These are phyloP conservation scores for Xylariaceae sp. DNA, from an alignment of 2,329 filamentous ascomycete species.

Conservation along the genomic window DNA sequence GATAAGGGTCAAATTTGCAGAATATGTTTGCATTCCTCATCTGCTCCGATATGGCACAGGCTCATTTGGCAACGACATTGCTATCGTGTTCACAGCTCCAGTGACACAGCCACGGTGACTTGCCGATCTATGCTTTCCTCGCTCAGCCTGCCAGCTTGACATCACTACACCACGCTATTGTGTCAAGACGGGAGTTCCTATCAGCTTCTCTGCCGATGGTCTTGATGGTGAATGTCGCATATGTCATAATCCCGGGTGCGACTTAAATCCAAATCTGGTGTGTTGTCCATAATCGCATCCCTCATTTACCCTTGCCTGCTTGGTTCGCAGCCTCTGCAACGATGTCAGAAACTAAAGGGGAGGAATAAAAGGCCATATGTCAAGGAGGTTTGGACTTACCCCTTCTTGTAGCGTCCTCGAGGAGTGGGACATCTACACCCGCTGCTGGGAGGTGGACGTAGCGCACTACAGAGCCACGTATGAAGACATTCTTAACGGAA, in stretches of 20 bases:
- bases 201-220: too few relatives aligned
- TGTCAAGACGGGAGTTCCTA: too few relatives aligned
- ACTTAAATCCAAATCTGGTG: not conserved
- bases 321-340: slow-evolving; percentile 54
- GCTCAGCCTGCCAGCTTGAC: too few relatives aligned
- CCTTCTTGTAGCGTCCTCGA: slow-evolving; percentile 89
- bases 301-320: slow-evolving; percentile 52
- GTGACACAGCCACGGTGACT: too few relatives aligned
- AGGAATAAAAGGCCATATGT: not conserved
- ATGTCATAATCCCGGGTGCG: not conserved
- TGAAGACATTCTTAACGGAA: slow-evolving; percentile 93
- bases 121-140: too few relatives aligned
- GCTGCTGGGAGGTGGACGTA: slow-evolving; percentile 84
- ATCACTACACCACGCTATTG: too few relatives aligned
- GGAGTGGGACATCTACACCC: slow-evolving; percentile 77
- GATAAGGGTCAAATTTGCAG: too few relatives aligned
- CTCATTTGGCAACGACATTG: too few relatives aligned
- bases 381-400: slow-evolving; percentile 42
- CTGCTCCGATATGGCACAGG: too few relatives aligned
- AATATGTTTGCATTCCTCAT: too few relatives aligned
- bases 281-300: not conserved
- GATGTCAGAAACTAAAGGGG: not conserved
- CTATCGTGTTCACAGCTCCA: too few relatives aligned
- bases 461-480: slow-evolving; percentile 85
- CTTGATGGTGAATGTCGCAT: too few relatives aligned